A percentile compares a stretch with the other conserved stretches of the same genome.
Conservation (phyloP, 805 yeast genomes). For the Jamesozyma rosinii region DNA sequence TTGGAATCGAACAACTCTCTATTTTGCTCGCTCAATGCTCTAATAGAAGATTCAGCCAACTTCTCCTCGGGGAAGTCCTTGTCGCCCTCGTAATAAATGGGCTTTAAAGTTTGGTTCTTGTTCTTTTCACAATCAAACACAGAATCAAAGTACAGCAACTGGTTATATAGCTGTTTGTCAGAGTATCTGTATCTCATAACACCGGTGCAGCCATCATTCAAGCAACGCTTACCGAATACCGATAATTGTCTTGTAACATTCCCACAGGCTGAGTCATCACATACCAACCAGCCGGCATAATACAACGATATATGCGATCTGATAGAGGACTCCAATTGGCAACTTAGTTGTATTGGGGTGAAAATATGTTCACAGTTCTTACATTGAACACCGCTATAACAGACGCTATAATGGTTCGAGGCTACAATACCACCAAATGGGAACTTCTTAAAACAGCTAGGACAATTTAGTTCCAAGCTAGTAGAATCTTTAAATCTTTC, state of each 20-base stretch:
- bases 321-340: slow-evolving; percentile 68
- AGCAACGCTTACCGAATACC: slow-evolving; percentile 82
- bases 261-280: slow-evolving; percentile 82
- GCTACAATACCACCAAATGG: slow-evolving; percentile 67
- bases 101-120: slow-evolving; percentile 46
- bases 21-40: slow-evolving; percentile 74
- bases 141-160: slow-evolving; percentile 66
- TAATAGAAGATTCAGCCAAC: slow-evolving; percentile 43
- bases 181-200: slow-evolving; percentile 67
- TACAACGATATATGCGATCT: slow-evolving; percentile 63
- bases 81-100: slow-evolving; percentile 37
- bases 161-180: slow-evolving; percentile 78
- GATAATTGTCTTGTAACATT: slow-evolving; percentile 72
- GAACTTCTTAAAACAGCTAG: slow-evolving; percentile 48
- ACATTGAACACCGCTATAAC: slow-evolving; percentile 66
- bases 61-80: slow-evolving; percentile 27
- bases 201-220: slow-evolving; percentile 57
- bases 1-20: slow-evolving; percentile 47
- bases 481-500: slow-evolving; percentile 70
- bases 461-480: slow-evolving; percentile 48
- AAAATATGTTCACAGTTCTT: slow-evolving; percentile 47
- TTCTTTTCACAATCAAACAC: slow-evolving; percentile 78
- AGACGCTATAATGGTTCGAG: slow-evolving; percentile 50
- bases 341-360: slow-evolving; percentile 45
- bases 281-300: slow-evolving; percentile 76